Percentiles rank a stretch among this genome's conserved stretches.
These are phyloP conservation scores for Trichoderma atrobrunneum DNA, from an alignment of 2,329 filamentous ascomycete species.

Conservation along the genomic window DNA sequence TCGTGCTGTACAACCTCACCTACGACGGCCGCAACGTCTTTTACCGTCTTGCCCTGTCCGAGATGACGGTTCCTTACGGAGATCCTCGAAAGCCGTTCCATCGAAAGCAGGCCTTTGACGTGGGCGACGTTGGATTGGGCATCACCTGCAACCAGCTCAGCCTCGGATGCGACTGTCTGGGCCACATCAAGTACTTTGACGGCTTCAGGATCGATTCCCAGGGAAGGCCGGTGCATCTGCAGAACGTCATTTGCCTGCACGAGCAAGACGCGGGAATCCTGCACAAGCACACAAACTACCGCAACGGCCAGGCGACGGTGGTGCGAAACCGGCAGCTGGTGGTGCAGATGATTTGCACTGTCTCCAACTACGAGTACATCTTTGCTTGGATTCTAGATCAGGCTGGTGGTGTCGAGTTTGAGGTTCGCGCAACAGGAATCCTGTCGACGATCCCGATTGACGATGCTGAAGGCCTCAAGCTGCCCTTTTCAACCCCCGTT, in stretches of 20 bases:
- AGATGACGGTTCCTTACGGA: constrained; percentile 69
- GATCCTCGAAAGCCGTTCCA: constrained; percentile 64
- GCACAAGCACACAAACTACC: constrained; percentile 71
- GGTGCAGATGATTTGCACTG: constrained; percentile 66
- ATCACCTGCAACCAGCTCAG: constrained; percentile 65
- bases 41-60: constrained; percentile 64
- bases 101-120: constrained; percentile 69
- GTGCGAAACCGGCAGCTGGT: constrained; percentile 61
- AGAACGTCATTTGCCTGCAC: constrained; percentile 65
- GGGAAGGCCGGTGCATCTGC: constrained; percentile 51
- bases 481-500: constrained; percentile 60
- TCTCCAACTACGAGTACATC: constrained; percentile 68
- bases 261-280: constrained; percentile 69
- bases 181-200: constrained; percentile 64
- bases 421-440: constrained; percentile 65
- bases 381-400: constrained; percentile 57
- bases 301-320: constrained; percentile 59
- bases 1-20: constrained; percentile 66
- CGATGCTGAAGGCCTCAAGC: constrained; percentile 44
- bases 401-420: constrained; percentile 58
- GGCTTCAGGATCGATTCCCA: constrained; percentile 50
- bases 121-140: constrained; percentile 67
- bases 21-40: constrained; percentile 66
- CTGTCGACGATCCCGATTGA: constrained; percentile 60
- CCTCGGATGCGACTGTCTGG: constrained; percentile 68